phyloP scores from a whole-genome alignment of 1,284 basidiomycete species.

The Puccinia polysora region DNA sequence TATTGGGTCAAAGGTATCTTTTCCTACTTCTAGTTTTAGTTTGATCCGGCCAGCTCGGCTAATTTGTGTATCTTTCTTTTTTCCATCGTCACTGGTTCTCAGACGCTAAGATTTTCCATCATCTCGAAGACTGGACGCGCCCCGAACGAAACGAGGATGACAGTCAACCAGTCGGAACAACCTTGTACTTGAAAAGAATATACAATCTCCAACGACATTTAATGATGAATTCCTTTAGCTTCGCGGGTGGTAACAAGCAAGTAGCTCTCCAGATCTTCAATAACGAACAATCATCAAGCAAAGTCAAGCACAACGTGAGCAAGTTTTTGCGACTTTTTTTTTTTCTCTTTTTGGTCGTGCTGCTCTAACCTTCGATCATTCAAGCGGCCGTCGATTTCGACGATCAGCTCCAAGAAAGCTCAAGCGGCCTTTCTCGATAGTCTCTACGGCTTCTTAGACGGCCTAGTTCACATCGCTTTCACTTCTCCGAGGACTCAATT shows the following conservation, averaged over 20 bases:
- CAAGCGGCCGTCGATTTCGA: slow-evolving; percentile 46
- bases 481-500: slow-evolving; percentile 51
- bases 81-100: background rate
- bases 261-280: slow-evolving; percentile 13
- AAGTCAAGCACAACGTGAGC: slow-evolving; percentile 8
- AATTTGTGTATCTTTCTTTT: background rate
- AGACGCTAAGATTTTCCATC: slow-evolving; percentile 81
- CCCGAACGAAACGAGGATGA: slow-evolving; percentile 50
- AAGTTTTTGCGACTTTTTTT: background rate
- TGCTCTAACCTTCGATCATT: too few relatives aligned
- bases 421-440: slow-evolving; percentile 81
- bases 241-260: slow-evolving; percentile 71
- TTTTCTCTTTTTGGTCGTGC: background rate
- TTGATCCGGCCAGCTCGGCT: background rate
- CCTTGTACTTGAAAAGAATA: slow-evolving; percentile 65
- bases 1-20: slow-evolving; percentile 74
- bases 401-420: slow-evolving; percentile 61
- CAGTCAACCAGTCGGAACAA: slow-evolving; percentile 51
- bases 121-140: slow-evolving; percentile 74
- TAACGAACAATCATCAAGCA: slow-evolving; percentile 16
- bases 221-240: slow-evolving; percentile 70
- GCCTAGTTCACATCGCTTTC: slow-evolving; percentile 75
- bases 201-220: slow-evolving; percentile 78
- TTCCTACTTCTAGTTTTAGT: background rate
- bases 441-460: slow-evolving; percentile 82